Evolutionary conservation across 495 filamentous ascomycete genomes (phyloP), one percentile per base, ranked within the genome.

Genomic region (Penicillium chermesinum): DNA sequence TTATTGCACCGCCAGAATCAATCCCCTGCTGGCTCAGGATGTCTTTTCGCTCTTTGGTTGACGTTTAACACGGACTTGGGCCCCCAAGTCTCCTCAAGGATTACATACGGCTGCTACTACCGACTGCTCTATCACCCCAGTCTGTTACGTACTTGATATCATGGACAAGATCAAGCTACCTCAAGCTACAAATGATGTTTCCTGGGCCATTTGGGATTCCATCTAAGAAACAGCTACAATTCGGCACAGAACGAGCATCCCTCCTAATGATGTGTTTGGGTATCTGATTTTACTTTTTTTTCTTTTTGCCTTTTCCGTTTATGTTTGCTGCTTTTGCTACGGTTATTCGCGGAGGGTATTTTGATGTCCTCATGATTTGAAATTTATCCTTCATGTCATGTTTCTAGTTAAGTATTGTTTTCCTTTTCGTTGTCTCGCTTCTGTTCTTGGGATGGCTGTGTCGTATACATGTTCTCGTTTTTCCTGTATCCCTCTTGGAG

Each of bases 361-460:
- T 37, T 14, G 19, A 21, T 37, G 25, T n/a, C 27, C 34, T 45
- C 39, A 39, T 40, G 14, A 9, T 18, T 33, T 17, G 16, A 15
- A 13, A 20, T 34, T 34, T 16, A 21, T 41, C 41, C n/a, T 18
- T 45, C 37, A 20, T 18, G 27, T 22, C 8, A 1, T 41, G 27
- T 30, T 19, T 22, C 15, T 37, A 39, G 16, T 14, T 39, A 22
- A 16, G 9, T 37, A 5, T 17, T 40, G 20, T 19, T 33, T 49
- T 41, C 38, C 22, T 1, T 9, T 44, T 12, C 20, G 17, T 44
- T 4, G n/a, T n/a, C n/a, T n/a, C n/a, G n/a, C n/a, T 20, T 22
- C 20, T 20, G 1, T 44, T 34, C 19, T 36, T 17, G 41, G 49
- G 22, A 12, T 36, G 49, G 49, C 27, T 52, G 42, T 52, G 41